phyloP scores from a whole-genome alignment of 202 grass and related monocot genomes.

The Dendrocalamus latiflorus region DNA sequence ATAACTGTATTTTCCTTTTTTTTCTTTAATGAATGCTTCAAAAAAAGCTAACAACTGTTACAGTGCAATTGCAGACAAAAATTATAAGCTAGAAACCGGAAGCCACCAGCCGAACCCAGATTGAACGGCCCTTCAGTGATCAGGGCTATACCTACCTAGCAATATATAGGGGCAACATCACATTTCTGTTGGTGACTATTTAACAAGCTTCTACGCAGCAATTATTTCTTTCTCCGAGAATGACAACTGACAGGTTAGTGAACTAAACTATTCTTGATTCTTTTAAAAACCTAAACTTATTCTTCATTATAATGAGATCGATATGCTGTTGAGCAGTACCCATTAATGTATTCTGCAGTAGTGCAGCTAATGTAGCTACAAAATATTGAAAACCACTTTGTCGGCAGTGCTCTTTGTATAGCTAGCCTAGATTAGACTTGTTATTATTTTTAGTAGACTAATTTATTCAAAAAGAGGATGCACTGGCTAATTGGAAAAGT shows the following conservation, averaged over 20 bases:
- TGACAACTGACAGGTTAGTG: conserved; percentile 25
- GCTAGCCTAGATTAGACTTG: background rate
- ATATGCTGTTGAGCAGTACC: conserved; percentile 9
- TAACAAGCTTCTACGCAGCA: conserved; percentile 12
- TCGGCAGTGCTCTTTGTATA: background rate
- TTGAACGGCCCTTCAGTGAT: no score
- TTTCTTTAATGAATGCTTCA: no score
- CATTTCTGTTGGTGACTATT: conserved; percentile 1
- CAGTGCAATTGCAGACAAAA: no score
- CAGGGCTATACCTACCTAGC: background rate
- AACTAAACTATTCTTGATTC: conserved; percentile 13
- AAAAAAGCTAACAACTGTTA: no score
- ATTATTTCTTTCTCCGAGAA: conserved; percentile 29
- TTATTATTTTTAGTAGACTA: background rate
- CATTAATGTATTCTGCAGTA: background rate
- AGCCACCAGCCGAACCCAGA: no score
- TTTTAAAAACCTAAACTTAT: background rate
- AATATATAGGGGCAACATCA: background rate
- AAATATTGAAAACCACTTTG: background rate
- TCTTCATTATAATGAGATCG: background rate
- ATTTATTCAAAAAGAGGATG: background rate
- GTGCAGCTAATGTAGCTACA: background rate
- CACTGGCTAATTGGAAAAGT: conserved; percentile 15
- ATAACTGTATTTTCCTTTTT: background rate
- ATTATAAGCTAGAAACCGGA: no score